phyloP scores from a whole-genome alignment of 2,329 filamentous ascomycete species.

The Cladophialophora bantiana region DNA sequence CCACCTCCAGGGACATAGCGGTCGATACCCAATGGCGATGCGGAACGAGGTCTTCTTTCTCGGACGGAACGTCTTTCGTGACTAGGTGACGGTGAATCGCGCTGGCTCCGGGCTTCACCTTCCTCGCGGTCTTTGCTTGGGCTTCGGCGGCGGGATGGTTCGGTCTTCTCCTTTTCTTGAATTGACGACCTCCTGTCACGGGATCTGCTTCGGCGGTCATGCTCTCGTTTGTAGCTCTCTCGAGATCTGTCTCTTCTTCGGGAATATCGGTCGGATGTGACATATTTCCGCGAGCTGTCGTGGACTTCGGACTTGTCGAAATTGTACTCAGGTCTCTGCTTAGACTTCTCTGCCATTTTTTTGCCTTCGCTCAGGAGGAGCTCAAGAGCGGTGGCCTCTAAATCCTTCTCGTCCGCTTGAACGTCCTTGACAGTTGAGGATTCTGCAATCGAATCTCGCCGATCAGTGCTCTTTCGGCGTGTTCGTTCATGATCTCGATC shows the following conservation, averaged over 20 bases:
- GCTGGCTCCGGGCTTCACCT: conserved; percentile 38
- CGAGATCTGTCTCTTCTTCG: conserved; percentile 42
- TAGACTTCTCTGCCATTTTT: conserved; percentile 60
- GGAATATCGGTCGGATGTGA: conserved; percentile 38
- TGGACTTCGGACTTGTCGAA: conserved; percentile 43
- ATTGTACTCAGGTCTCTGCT: conserved; percentile 59
- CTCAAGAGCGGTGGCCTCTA: conserved; percentile 63
- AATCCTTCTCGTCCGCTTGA: conserved; percentile 59
- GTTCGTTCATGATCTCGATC: conserved; percentile 33
- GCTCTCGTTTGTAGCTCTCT: conserved; percentile 36
- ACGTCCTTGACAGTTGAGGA: conserved; percentile 41
- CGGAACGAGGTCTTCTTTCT: conserved; percentile 42
- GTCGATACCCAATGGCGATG: conserved; percentile 49
- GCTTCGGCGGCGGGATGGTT: conserved; percentile 13
- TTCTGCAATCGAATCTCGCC: conserved; percentile 45
- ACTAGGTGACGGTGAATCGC: conserved; percentile 33
- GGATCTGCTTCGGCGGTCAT: conserved; percentile 39
- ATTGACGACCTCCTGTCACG: conserved; percentile 30
- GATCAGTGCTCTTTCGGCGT: conserved; percentile 43
- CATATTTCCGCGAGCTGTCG: conserved; percentile 41
- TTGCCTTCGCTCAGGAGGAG: conserved; percentile 62
- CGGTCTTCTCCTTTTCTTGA: conserved; percentile 14
- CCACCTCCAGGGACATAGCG: conserved; percentile 53
- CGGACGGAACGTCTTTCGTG: conserved; percentile 30
- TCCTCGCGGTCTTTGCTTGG: conserved; percentile 40